Conservation (phyloP, 2,329 filamentous ascomycete genomes). For the Aspergillus sp. region DNA sequence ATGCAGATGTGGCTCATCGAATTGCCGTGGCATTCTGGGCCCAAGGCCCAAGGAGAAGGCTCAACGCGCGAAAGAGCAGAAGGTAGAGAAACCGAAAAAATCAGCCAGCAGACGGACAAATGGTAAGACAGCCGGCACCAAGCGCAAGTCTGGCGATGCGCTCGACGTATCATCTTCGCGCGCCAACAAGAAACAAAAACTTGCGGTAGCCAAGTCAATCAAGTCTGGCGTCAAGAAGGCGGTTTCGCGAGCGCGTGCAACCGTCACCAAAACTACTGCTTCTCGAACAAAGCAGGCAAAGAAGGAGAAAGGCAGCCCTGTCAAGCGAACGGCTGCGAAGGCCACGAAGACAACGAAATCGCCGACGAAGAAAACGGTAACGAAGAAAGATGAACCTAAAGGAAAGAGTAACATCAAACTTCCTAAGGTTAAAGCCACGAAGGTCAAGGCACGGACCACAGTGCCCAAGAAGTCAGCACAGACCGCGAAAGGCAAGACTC, state of each 20-base stretch:
- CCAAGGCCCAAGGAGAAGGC: constrained; percentile 55
- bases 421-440: constrained; percentile 30
- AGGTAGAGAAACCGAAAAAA: constrained; percentile 29
- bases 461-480: constrained; percentile 18
- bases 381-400: constrained; percentile 17
- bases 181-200: constrained; percentile 36
- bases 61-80: constrained; percentile 34
- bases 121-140: constrained; percentile 27
- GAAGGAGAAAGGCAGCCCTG: constrained; percentile 18
- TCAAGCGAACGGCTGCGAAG: constrained; percentile 16
- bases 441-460: constrained; percentile 30
- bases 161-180: constrained; percentile 30
- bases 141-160: constrained; percentile 35
- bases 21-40: constrained; percentile 64
- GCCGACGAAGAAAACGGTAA: constrained; percentile 14
- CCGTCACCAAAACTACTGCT: constrained; percentile 25
- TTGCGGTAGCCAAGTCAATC: constrained; percentile 30
- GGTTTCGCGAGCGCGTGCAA: constrained; percentile 25
- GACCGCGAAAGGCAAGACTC: constrained; percentile 17
- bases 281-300: constrained; percentile 21
- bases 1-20: constrained; percentile 62
- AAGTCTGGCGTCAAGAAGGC: constrained; percentile 37
- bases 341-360: constrained; percentile 15
- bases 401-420: constrained; percentile 29
- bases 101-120: constrained; percentile 20